Base-by-base conservation (phyloP, 768 basidiomycete species). In the Brasilioporus rufonigricans region DNA sequence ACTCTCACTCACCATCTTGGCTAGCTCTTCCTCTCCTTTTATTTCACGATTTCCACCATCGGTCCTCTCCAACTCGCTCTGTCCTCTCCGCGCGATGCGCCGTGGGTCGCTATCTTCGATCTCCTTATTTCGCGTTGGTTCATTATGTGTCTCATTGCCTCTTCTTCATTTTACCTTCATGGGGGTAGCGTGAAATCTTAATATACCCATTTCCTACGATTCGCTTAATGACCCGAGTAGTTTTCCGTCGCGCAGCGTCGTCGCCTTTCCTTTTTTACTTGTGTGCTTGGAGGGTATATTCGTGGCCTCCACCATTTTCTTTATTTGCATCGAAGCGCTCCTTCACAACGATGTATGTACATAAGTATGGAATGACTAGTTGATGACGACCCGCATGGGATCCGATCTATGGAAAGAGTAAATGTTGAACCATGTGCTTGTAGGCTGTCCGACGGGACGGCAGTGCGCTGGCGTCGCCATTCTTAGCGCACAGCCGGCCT, bases 201-300 rank as follows among this genome's bases (percentile, higher is more conserved):
- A 59, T 66, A 65, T 64, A 64, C 67, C 61, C 61, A 8, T 59
- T 61, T 43, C 44, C 47, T 70, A 63, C 24, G 53, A 61, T 60
- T 51, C 53, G 48, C 50, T 56, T 63, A 69, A 56, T 59, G 53
- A 53, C 55, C 54, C 44, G 52, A 12, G 44, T 52, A 14, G 55
- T 24, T 50, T 44, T 41, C 26, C 31, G n/a, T 53, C 18, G 32
- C 31, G 31, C 48, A 21, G 33, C 47, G 43, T 53, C 29, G 39
- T 40, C 48, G 9, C 47, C 52, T 24, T 40, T 55, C 40, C 46
- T 50, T 26, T 43, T 32, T 48, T 35, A 27, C 52, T 19, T 45
- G 16, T 49, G 18, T 41, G 31, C 38, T 33, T 47, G 32, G 16
- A 27, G 57, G 29, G 36, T 45, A 23, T 43, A 23, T 21, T 19